A percentile compares a stretch with the other conserved stretches of the same genome.
Evolutionary conservation across 306 rosid species (phyloP).

Genomic region (Inga laurina): DNA sequence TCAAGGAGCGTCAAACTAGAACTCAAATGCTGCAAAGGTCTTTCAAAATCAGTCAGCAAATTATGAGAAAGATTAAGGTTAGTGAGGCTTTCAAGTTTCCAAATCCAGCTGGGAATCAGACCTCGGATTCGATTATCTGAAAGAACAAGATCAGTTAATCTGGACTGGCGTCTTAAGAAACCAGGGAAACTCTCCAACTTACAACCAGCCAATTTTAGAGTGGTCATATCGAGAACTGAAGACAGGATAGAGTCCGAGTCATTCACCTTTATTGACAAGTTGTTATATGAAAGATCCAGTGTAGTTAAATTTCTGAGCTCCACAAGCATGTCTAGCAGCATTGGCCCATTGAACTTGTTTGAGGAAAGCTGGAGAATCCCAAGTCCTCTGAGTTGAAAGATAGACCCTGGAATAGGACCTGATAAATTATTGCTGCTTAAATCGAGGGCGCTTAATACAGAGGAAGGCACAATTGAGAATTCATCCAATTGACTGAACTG

Average conservation of each 20-base stretch:
- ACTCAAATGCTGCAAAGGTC: constrained; percentile 20
- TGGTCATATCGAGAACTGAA: constrained; percentile 24
- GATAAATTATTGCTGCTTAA: constrained; percentile 49
- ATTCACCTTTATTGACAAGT: constrained; percentile 23
- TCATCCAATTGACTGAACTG: constrained; percentile 33
- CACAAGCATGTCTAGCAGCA: constrained; percentile 18
- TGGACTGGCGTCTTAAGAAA: constrained; percentile 49
- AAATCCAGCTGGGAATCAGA: constrained; percentile 59
- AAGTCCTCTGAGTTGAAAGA: constrained; percentile 42
- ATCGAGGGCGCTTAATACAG: constrained; percentile 45
- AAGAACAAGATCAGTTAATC: constrained; percentile 35
- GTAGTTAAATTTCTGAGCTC: constrained; percentile 38
- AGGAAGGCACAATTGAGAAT: constrained; percentile 8
- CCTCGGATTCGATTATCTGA: constrained; percentile 50
- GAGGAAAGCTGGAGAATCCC: constrained; percentile 46
- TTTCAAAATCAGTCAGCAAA: constrained; percentile 32
- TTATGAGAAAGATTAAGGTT: constrained; percentile 61
- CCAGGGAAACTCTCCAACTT: constrained; percentile 37
- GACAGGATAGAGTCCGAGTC: neutral
- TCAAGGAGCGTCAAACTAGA: constrained; percentile 25
- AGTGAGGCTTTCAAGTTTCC: constrained; percentile 34
- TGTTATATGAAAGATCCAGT: constrained; percentile 68
- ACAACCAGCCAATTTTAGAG: constrained; percentile 50
- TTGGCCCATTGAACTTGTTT: constrained; percentile 52
- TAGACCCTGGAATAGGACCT: constrained; percentile 45